A percentile compares a stretch with the other conserved stretches of the same genome.
phyloP scores from a whole-genome alignment of 2,329 filamentous ascomycete species.

The Calonectria leucothoes region DNA sequence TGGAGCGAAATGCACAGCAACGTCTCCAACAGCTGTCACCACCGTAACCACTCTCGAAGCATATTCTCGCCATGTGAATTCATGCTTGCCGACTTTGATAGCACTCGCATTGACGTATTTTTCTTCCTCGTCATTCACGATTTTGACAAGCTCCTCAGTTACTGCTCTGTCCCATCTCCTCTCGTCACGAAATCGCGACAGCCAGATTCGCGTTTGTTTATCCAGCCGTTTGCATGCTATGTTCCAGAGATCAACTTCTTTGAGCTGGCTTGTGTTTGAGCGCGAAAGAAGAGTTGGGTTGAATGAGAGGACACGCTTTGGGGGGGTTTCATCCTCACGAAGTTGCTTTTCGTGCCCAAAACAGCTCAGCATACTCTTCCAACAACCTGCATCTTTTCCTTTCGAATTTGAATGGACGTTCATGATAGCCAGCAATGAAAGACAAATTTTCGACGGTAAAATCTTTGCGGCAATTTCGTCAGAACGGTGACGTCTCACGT shows the following conservation, averaged over 20 bases:
- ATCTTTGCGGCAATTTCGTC: too few relatives aligned
- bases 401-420: too few relatives aligned
- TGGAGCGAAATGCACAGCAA: conserved; percentile 6
- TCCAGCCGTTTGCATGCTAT: background rate
- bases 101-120: background rate
- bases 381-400: too few relatives aligned
- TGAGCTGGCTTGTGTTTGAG: too few relatives aligned
- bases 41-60: background rate
- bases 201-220: background rate
- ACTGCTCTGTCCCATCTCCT: background rate
- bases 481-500: too few relatives aligned
- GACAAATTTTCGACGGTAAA: too few relatives aligned
- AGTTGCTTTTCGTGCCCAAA: too few relatives aligned
- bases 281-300: too few relatives aligned
- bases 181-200: background rate
- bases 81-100: background rate
- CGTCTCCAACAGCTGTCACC: conserved; percentile 2
- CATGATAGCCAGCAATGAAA: too few relatives aligned
- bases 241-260: background rate
- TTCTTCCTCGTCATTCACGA: background rate
- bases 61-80: conserved; percentile 16
- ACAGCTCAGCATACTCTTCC: too few relatives aligned
- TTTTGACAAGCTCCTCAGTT: background rate
- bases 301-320: too few relatives aligned
- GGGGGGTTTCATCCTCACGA: too few relatives aligned